Evolutionary conservation across 768 basidiomycete genomes (phyloP).

Genomic region (Boletus patriciae): DNA sequence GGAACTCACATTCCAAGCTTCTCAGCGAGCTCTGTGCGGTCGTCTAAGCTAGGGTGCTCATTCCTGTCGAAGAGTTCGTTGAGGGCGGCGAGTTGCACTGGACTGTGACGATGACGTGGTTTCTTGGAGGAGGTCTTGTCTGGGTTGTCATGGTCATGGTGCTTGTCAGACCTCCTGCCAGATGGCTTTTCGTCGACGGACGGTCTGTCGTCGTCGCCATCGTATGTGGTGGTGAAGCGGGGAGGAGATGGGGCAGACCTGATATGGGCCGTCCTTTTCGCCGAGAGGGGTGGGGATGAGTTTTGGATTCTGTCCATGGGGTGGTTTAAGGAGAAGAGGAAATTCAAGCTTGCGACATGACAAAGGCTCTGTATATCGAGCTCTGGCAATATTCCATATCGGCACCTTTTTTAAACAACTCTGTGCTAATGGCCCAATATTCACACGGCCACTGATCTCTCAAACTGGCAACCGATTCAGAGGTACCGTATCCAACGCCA

Average conservation of each 20-base stretch:
- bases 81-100: slow-evolving; percentile 68
- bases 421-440: slow-evolving; percentile 29
- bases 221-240: slow-evolving; percentile 7
- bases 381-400: slow-evolving; percentile 41
- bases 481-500: neutral
- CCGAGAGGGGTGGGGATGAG: slow-evolving; percentile 16
- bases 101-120: slow-evolving; percentile 74
- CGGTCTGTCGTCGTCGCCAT: slow-evolving; percentile 24
- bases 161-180: slow-evolving; percentile 21
- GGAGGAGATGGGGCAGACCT: slow-evolving; percentile 14
- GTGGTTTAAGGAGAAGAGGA: slow-evolving; percentile 30
- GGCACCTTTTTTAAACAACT: slow-evolving; percentile 37
- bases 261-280: slow-evolving; percentile 12
- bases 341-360: slow-evolving; percentile 38
- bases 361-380: slow-evolving; percentile 42
- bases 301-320: slow-evolving; percentile 24
- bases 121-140: slow-evolving; percentile 52
- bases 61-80: slow-evolving; percentile 77
- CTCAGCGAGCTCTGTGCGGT: slow-evolving; percentile 66
- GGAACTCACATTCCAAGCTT: slow-evolving; percentile 71
- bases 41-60: slow-evolving; percentile 71
- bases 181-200: slow-evolving; percentile 28
- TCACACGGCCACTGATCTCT: slow-evolving; percentile 30
- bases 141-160: slow-evolving; percentile 21
- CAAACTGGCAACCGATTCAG: neutral